Base-by-base conservation (phyloP, 2,329 filamentous ascomycete genomes). In the Talaromyces sp. region DNA sequence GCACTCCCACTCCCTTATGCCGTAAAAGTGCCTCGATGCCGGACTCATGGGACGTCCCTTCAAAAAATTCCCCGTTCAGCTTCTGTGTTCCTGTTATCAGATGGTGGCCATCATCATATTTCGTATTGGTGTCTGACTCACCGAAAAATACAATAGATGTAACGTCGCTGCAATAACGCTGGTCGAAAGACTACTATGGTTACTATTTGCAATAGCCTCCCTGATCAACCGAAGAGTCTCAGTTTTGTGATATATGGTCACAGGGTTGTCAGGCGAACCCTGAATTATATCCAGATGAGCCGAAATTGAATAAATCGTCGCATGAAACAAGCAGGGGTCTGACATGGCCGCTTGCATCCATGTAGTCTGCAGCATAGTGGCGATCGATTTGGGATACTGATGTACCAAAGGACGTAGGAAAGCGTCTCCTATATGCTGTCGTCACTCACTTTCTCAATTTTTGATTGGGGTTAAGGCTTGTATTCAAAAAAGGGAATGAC, bases 101-200 rank as follows among this genome's bases (percentile, higher is more conserved):
- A 6, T 43, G 31, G 43, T 54, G 59, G 19, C 6, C 35, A 39
- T 62, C 35, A 35, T 41, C 41, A 62, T 39, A 24, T 7, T 54
- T 54, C 19, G 45, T 49, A 62, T 62, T 27, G 50, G 22, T 22
- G 13, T 47, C 33, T 56, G 7, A 56, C 60, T 62, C 54, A 62
- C 60, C 24, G 60, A 47, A 62, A 62, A 62, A 49, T 62, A 62
- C 60, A 62, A 56, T 14, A 62, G 35, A 62, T 47, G 43, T 22
- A 47, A 22, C 4, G 43, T 47, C n/a, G 43, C 43, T 22, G 43
- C 43, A 13, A 47, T 19, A 19, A 47, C 43, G 19, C 43, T 47
- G 11, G 43, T 47, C n/a, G 43, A 47, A 47, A 47, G 43, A 13
- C 10, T 22, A 11, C 10, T 47, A 47, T 47, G 3, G 10, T 22